Conservation (phyloP, 345 rosid genomes). For the Eucalyptus leucophloia region DNA sequence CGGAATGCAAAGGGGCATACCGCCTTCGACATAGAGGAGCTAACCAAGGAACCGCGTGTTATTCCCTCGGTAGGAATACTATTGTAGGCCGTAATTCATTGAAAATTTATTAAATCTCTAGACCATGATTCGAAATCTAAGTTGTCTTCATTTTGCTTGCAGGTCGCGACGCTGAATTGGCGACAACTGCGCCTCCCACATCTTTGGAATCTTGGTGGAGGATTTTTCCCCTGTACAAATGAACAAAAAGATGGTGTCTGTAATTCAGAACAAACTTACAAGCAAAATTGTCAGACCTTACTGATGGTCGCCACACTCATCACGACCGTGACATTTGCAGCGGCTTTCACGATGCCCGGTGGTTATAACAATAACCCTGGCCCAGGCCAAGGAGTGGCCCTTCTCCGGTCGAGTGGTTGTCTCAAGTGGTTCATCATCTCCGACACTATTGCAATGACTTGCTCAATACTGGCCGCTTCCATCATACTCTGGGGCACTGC, state of each 20-base stretch:
- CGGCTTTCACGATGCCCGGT: background rate
- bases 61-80: background rate
- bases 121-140: background rate
- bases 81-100: background rate
- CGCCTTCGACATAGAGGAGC: background rate
- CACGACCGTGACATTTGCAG: background rate
- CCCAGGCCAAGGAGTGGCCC: background rate
- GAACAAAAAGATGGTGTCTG: background rate
- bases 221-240: background rate
- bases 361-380: background rate
- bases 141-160: background rate
- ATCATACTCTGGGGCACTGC: background rate
- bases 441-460: background rate
- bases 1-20: background rate
- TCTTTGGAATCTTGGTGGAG: background rate
- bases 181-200: background rate
- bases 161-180: background rate
- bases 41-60: background rate
- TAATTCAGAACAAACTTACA: background rate
- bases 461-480: background rate
- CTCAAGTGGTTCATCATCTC: background rate
- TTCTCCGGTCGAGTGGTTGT: background rate
- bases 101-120: no score
- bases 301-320: background rate
- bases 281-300: background rate